Evolutionary conservation across 116 monocot species (phyloP).

Genomic region (Posidonia oceanica): DNA sequence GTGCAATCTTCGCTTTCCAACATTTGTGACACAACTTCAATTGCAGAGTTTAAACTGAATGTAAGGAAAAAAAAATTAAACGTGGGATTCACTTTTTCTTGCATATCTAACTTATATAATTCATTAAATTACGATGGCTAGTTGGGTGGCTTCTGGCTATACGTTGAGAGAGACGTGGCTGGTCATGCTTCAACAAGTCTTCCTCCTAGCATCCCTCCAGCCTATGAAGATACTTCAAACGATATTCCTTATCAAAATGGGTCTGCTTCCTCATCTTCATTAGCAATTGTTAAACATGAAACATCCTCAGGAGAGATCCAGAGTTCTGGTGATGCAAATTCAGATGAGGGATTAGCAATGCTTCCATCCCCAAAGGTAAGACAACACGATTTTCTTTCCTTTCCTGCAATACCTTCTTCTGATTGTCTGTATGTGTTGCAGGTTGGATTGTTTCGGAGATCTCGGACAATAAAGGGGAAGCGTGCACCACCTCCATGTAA

Average conservation of each 20-base stretch:
- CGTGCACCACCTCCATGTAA: slow-evolving; percentile 59
- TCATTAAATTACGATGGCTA: slow-evolving; percentile 16
- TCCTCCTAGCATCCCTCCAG: slow-evolving; percentile 8
- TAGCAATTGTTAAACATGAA: slow-evolving; percentile 28
- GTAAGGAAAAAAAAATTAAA: slow-evolving; percentile 14
- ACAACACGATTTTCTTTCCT: background rate
- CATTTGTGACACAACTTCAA: slow-evolving; percentile 61
- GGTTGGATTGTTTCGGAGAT: slow-evolving; percentile 69
- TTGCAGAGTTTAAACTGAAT: slow-evolving; percentile 58
- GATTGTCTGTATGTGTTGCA: slow-evolving; percentile 13
- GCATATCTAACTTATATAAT: background rate
- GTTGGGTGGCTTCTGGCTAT: slow-evolving; percentile 50
- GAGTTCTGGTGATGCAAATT: slow-evolving; percentile 29
- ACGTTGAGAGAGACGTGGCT: slow-evolving; percentile 46
- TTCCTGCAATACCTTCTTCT: background rate
- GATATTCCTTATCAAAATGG: slow-evolving; percentile 33
- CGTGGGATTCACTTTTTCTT: background rate
- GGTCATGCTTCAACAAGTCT: slow-evolving; percentile 7
- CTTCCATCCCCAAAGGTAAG: background rate
- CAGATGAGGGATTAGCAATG: slow-evolving; percentile 25
- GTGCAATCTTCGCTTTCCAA: slow-evolving; percentile 40
- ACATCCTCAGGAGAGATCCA: slow-evolving; percentile 33
- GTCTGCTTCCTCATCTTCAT: slow-evolving; percentile 21
- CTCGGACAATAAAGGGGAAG: slow-evolving; percentile 62
- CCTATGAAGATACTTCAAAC: slow-evolving; percentile 6